Evolutionary conservation across 345 rosid species (phyloP), one percentile per base, ranked within the genome.

Genomic region (Alliaria petiolata): DNA sequence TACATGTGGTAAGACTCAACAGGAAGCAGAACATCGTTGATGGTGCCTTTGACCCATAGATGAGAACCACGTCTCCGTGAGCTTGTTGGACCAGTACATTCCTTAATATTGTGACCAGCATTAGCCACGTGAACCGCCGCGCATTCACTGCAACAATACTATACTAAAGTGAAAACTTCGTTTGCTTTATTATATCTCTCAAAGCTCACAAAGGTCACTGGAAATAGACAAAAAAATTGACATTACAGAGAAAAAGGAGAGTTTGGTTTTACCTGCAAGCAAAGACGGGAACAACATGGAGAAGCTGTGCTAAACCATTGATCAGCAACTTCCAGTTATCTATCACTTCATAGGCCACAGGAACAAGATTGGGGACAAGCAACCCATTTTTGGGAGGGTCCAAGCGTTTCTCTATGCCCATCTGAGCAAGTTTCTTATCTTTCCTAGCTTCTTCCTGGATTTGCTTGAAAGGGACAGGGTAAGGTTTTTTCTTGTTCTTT

Each of bases 1-100:
- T 70, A 87, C 57, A 87, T 82, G 80, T 89, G 98, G 65, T 93
- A 93, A 3, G 96, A 86, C 66, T 93, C 98, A n/a, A 93, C 83
- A 17, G 97, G 92, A 54, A 90, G 16, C 30, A 90, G 87, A 58
- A 90, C 38, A 44, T 93, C 96, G 69, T 80, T 82, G 62, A 90
- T 74, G 38, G 92, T 85, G 34, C 90, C 96, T 70, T 70, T 89
- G 60, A 86, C 85, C 98, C 93, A 90, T 39, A 82, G 77, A 70
- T 90, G 97, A 38, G 76, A 77, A 69, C 96, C 77, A 55, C 51
- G 85, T 16, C 92, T 85, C 39, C 65, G 74, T 26, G 75, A 36
- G 51, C 66, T 80, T 4, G 78, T 72, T 69, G 81, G 22, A 67
- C 96, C 96, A 11, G 26, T 74, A 73, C 96, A 93, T 40, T 82